Evolutionary conservation across 1,284 basidiomycete species (phyloP).

Genomic region (Paramarasmius palmivorus): DNA sequence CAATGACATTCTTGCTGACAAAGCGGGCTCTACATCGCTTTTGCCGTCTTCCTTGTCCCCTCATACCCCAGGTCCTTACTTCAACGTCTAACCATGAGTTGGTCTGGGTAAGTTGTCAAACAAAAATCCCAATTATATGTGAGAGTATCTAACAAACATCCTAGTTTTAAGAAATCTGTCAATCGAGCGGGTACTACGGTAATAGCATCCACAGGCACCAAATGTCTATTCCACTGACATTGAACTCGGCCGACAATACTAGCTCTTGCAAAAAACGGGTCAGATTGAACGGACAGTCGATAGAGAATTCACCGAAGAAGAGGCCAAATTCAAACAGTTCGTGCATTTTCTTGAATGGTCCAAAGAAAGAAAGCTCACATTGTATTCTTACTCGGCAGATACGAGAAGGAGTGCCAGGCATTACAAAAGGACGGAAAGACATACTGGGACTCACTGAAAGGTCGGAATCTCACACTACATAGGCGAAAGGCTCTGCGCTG

Average conservation of each 20-base stretch:
- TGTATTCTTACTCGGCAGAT: slow-evolving; percentile 45
- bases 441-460: slow-evolving; percentile 93
- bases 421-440: slow-evolving; percentile 96
- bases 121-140: not conserved
- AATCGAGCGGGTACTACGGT: slow-evolving; percentile 91
- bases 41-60: not conserved
- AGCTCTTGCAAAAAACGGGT: slow-evolving; percentile 96
- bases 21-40: not conserved
- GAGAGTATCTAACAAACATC: slow-evolving; percentile 7
- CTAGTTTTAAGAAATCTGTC: slow-evolving; percentile 91
- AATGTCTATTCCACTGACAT: slow-evolving; percentile 7
- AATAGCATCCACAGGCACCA: slow-evolving; percentile 26
- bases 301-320: slow-evolving; percentile 91
- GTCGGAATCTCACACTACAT: slow-evolving; percentile 43
- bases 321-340: slow-evolving; percentile 86
- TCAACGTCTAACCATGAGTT: slow-evolving; percentile 13
- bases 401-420: slow-evolving; percentile 90
- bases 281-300: slow-evolving; percentile 97
- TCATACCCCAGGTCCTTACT: no score
- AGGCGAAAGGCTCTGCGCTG: not conserved
- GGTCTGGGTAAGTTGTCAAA: slow-evolving; percentile 16
- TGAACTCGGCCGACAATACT: slow-evolving; percentile 12
- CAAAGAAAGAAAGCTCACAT: slow-evolving; percentile 6
- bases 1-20: no score
- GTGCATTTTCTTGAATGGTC: slow-evolving; percentile 31